Percentiles rank a stretch among this genome's conserved stretches.
phyloP scores from a whole-genome alignment of 495 filamentous ascomycete genomes.

The Penicillium nucicola region DNA sequence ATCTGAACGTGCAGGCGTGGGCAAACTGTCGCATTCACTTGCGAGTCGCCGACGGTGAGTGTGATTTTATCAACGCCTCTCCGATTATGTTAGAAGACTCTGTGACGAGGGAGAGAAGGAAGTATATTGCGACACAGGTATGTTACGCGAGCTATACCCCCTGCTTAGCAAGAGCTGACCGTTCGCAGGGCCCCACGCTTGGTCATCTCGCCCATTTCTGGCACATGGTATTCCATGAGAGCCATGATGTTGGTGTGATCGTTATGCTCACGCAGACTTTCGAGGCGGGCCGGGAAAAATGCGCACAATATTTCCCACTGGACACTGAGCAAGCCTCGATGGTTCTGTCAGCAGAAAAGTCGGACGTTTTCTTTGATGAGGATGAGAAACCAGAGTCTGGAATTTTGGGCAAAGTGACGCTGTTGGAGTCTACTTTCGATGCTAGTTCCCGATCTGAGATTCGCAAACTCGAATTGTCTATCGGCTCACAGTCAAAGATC shows the following conservation, averaged over 20 bases:
- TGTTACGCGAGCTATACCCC: slow-evolving; percentile 17
- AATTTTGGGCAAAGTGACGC: slow-evolving; percentile 41
- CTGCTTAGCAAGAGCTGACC: background rate
- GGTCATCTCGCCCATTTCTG: slow-evolving; percentile 72
- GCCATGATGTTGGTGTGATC: slow-evolving; percentile 73
- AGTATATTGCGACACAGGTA: slow-evolving; percentile 69
- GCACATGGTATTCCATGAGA: slow-evolving; percentile 94
- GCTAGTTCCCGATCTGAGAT: slow-evolving; percentile 50
- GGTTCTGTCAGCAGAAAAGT: slow-evolving; percentile 56
- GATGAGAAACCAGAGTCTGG: slow-evolving; percentile 12
- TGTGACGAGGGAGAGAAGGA: slow-evolving; percentile 45
- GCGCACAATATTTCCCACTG: slow-evolving; percentile 83
- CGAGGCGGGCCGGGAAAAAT: slow-evolving; percentile 82
- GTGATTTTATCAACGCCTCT: slow-evolving; percentile 96
- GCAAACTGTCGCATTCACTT: slow-evolving; percentile 81
- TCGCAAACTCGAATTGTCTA: slow-evolving; percentile 51
- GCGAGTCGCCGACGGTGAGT: slow-evolving; percentile 70
- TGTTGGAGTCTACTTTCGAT: slow-evolving; percentile 47
- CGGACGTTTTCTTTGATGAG: slow-evolving; percentile 30
- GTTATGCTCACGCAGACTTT: slow-evolving; percentile 94
- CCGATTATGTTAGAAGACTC: slow-evolving; percentile 69
- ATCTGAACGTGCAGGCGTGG: slow-evolving; percentile 83
- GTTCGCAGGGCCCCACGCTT: slow-evolving; percentile 73
- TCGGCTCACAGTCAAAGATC: slow-evolving; percentile 61
- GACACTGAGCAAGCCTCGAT: slow-evolving; percentile 52